Base-by-base conservation (phyloP, 2,329 filamentous ascomycete genomes). In the Geoglossum cookeanum region DNA sequence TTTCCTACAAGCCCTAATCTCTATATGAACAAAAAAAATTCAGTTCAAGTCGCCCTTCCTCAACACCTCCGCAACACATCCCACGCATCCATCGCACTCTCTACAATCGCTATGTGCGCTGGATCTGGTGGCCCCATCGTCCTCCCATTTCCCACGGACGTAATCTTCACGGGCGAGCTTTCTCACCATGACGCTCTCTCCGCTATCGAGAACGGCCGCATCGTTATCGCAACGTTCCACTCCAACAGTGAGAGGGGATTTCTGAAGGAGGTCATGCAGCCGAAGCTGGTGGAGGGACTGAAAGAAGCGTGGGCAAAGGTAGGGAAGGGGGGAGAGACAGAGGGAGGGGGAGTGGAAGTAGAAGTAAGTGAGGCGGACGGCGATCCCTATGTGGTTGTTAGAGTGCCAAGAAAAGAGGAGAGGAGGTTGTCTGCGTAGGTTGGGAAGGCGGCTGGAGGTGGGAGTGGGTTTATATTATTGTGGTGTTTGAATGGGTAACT, bases 221-320 rank as follows among this genome's bases (percentile, higher is more conserved):
- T 81, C 57, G 86, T 97, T 0, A 79, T 97, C 55, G 85, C 84
- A 51, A 54, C 94, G 53, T 94, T 95, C 64, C 92, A 98, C 68
- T 91, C 85, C 63, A 97, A 97, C 69, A 92, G 87, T 0, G 92
- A 98, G 73, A 75, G 92, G 39, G 83, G 81, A 0, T 98, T 91
- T 66, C 70, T 98, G 64, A 77, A 77, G 59, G 76, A 83, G 59
- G 80, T 85, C 52, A 77, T 98, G 72, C 77, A 77, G 63, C 74
- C 74, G 17, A 79, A 81, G 68, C 70, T 96, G 63, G 73, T 81
- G 63, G 72, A 73, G 44, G 70, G 74, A 59, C 69, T 95, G 37
- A 71, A 69, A 56, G 69, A 73, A 54, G 76, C 78, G 61, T 83
- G 80, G 79, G 66, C 71, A 27, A 5, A 11, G 4, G 55, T 68